Base-by-base conservation (phyloP, 1,284 basidiomycete genomes). In the Pyrrhoderma lamaoense region DNA sequence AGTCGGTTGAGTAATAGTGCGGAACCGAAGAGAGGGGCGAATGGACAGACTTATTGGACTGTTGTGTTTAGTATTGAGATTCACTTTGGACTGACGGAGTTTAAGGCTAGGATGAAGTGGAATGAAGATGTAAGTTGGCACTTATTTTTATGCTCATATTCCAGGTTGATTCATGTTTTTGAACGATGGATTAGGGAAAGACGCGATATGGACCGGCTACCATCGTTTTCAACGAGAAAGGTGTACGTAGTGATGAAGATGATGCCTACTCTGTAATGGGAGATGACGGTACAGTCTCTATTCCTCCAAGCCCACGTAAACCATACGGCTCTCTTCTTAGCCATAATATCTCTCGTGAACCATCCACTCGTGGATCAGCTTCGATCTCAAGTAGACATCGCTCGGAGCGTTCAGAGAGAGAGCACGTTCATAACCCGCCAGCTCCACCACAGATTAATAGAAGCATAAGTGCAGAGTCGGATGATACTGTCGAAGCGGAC, bases 41-140 rank as follows among this genome's bases (percentile, higher is more conserved):
- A 74, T 43, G 81, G 81, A 45, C 83, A 79, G 66, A 79, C 72
- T 11, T 88, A 86, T 58, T 87, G 83, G 83, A 85, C 82, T 18
- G 86, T 87, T 54, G 79, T 87, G 18, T 88, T 87, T 64, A 83
- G 81, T 34, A 80, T 89, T 34, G 85, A 88, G 62, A 87, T 89
- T 51, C 83, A 87, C 61, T 88, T 88, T 56, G 85, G 85, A 37
- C 61, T 87, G 56, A 88, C 85, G 0, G 85, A 89, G 65, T 87
- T 88, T 68, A 82, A 71, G 62, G 83, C 85, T 1, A 74, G 85
- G 49, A 86, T 88, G 55, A 88, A 87, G 64, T 88, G 85, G 85
- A 72, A 79, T 42, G 85, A 88, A 60, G 79, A 83, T 60, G 84
- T 85, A 60, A 56, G 79, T 68, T 2, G 7, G 7, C 22, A 18